Conservation (phyloP, 805 yeast genomes). For the Blastobotrys peoriensis region DNA sequence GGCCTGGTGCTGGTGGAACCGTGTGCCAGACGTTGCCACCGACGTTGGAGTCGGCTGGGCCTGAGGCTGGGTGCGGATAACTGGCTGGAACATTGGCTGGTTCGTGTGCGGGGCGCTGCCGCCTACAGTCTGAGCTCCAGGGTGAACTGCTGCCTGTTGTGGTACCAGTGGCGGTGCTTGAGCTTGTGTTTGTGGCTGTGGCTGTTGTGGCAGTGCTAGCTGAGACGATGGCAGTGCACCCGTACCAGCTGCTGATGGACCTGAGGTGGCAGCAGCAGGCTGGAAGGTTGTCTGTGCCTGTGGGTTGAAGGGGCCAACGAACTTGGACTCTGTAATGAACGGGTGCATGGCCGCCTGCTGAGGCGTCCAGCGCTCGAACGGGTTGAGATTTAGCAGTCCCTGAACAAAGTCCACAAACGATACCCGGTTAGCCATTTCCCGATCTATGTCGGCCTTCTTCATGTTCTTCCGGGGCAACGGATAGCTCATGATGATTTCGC, state of each 20-base stretch:
- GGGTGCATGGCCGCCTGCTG: constrained; percentile 93
- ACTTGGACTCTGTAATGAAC: constrained; percentile 62
- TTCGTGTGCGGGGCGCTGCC: no score
- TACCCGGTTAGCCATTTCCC: constrained; percentile 66
- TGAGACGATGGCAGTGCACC: no score
- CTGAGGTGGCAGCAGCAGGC: background rate
- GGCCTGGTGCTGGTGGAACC: constrained; percentile 4
- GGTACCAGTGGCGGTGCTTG: constrained; percentile 3
- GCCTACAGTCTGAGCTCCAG: no score
- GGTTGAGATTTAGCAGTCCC: constrained; percentile 78
- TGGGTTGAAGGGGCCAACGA: constrained; percentile 36
- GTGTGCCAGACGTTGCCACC: constrained; percentile 1
- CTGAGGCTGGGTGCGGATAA: constrained; percentile 2
- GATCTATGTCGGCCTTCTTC: constrained; percentile 44
- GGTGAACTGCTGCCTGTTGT: constrained; percentile 1
- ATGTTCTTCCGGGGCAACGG: constrained; percentile 37
- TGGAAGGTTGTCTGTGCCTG: constrained; percentile 1
- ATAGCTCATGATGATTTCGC: constrained; percentile 73
- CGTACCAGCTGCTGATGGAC: constrained; percentile 6
- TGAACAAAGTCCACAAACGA: constrained; percentile 69
- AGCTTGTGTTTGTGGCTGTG: constrained; percentile 11
- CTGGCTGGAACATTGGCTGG: constrained; percentile 2
- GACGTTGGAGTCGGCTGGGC: constrained; percentile 7
- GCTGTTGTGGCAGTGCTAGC: constrained; percentile 15
- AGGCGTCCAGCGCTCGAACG: constrained; percentile 94